Base-by-base conservation (phyloP, 306 rosid species). In the Delonix regia region DNA sequence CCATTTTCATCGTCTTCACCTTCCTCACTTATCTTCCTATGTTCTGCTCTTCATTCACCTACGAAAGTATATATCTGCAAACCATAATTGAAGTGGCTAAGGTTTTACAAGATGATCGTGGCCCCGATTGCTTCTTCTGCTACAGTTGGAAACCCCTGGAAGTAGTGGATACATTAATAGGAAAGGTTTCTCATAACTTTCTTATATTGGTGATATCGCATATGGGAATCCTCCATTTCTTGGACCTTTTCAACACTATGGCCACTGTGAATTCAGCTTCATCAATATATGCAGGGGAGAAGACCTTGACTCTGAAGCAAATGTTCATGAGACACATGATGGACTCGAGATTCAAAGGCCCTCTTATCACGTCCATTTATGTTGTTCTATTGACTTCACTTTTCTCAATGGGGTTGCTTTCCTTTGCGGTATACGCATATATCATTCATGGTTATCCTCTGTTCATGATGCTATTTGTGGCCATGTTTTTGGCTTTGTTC, bases 281-380 rank as follows among this genome's bases (percentile, higher is more conserved):
- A 10, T 0, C 24, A 2, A 59, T 79, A 15, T 21, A 71, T 14
- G 55, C 62, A 34, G 82, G 55, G 18, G 21, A 78, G 1, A 18
- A 69, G 10, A 47, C 6, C 56, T 36, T 71, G 21, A 47, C 18
- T 36, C 77, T 70, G 10, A 48, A 71, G 33, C 72, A 57, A 60
- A 70, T 71, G 77, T 79, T 79, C 44, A 30, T 6, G 42, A 71
- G 61, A 61, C 77, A 70, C 24, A n/a, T 79, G 1, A 67, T 70
- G 64, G 77, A 79, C 11, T 33, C 82, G 0, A 70, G 77, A 69
- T 41, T 79, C 5, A 79, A 71, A 79, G 82, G 63, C 55, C 82
- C 82, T 70, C 55, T 79, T 0, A 28, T 79, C 42, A 79, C 82
- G 10, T 70, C 77, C 18, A 36, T 71, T 34, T 79, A 51, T 22